phyloP scores from a whole-genome alignment of 148 eudicot species.

The Fagopyrum tataricum region DNA sequence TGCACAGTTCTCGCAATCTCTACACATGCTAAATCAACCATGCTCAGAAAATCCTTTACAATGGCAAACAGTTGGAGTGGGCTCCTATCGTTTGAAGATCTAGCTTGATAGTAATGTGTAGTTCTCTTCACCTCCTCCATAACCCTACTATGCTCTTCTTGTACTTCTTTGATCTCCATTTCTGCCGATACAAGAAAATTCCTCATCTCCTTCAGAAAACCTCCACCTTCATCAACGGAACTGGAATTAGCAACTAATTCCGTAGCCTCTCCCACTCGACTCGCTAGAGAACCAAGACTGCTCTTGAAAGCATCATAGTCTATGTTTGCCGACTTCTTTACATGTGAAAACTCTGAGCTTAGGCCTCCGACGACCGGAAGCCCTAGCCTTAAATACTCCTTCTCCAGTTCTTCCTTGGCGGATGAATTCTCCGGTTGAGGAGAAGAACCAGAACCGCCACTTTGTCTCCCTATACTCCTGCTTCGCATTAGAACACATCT shows the following conservation, averaged over 20 bases:
- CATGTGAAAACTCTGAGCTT: slow-evolving; percentile 30
- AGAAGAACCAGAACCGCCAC: neutral
- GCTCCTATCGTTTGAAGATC: slow-evolving; percentile 49
- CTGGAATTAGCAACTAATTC: slow-evolving; percentile 16
- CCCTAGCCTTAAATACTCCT: slow-evolving; percentile 32
- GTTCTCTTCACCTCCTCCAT: slow-evolving; percentile 51
- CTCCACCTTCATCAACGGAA: slow-evolving; percentile 10
- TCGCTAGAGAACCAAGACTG: slow-evolving; percentile 20
- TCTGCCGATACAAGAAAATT: slow-evolving; percentile 37
- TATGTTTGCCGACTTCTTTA: slow-evolving; percentile 43
- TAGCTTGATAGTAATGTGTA: slow-evolving; percentile 71
- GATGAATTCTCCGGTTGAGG: slow-evolving; percentile 7
- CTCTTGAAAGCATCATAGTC: slow-evolving; percentile 32
- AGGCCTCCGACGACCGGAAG: slow-evolving; percentile 29
- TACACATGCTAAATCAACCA: slow-evolving; percentile 67
- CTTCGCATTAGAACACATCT: slow-evolving; percentile 22
- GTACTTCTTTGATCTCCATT: slow-evolving; percentile 39
- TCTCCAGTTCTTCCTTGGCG: slow-evolving; percentile 23
- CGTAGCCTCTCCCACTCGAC: slow-evolving; percentile 23
- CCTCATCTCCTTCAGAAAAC: slow-evolving; percentile 41
- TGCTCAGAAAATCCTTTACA: slow-evolving; percentile 56
- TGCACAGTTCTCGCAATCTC: slow-evolving; percentile 56
- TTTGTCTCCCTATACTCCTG: slow-evolving; percentile 3
- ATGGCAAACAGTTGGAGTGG: slow-evolving; percentile 64
- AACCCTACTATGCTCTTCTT: slow-evolving; percentile 44